Evolutionary conservation across 768 basidiomycete genomes (phyloP).

Genomic region (Scleroderma bovista): DNA sequence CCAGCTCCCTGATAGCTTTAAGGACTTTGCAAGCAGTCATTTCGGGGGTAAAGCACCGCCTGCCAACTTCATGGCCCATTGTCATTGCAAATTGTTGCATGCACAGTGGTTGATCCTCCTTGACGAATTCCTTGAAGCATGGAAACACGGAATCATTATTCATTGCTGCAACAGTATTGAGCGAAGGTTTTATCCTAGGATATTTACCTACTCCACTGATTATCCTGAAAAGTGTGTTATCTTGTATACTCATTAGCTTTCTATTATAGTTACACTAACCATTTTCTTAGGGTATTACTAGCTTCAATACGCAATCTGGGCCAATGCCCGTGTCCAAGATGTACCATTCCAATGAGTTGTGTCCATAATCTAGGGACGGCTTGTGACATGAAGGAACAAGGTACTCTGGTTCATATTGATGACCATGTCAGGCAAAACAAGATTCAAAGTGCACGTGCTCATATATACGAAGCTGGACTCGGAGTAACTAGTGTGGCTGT

Average conservation of each 20-base stretch:
- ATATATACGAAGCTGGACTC: too few relatives aligned
- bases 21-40: slow-evolving; percentile 6
- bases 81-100: slow-evolving; percentile 15
- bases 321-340: too few relatives aligned
- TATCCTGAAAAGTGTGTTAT: slow-evolving; percentile 27
- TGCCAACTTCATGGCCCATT: slow-evolving; percentile 5
- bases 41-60: not conserved
- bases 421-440: too few relatives aligned
- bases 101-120: slow-evolving; percentile 12
- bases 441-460: too few relatives aligned
- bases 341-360: too few relatives aligned
- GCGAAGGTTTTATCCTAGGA: slow-evolving; percentile 13
- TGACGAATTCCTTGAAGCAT: slow-evolving; percentile 14
- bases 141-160: slow-evolving; percentile 14
- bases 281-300: too few relatives aligned
- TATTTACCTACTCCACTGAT: slow-evolving; percentile 20
- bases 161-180: slow-evolving; percentile 10
- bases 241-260: not conserved
- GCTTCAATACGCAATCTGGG: too few relatives aligned
- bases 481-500: too few relatives aligned
- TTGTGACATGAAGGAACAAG: too few relatives aligned
- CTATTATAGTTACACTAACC: not conserved
- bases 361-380: too few relatives aligned
- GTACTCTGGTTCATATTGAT: too few relatives aligned
- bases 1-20: slow-evolving; percentile 6